Base-by-base conservation (phyloP, 2,329 filamentous ascomycete species). In the Penicillium polonicum region DNA sequence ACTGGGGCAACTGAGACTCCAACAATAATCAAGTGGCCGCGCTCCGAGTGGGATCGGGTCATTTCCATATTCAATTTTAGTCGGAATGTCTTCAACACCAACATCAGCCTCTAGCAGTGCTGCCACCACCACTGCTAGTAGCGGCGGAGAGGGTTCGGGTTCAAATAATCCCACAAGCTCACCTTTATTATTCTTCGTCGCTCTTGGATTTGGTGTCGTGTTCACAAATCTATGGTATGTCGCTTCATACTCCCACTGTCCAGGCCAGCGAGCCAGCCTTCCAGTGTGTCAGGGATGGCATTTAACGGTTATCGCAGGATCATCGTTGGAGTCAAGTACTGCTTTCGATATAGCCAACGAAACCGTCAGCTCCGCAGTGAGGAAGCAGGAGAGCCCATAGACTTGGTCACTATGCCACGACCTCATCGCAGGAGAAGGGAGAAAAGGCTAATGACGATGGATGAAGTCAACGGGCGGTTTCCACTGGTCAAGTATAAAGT, bases 371-470 rank as follows among this genome's bases (percentile, higher is more conserved):
- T 91, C 69, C 87, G 91, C 67, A 79, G 84, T 77, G 79, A 90
- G 64, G 90, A 92, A 68, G 90, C 92, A 65, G 89, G 90, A 72
- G 92, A 97, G 62, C 90, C 89, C 7, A 95, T 99, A 70, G 92
- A 92, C 61, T 80, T 99, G 63, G 85, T 92, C 58, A 84, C 88
- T 57, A 92, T 97, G 84, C 90, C 91, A 57, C 80, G 91, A 59
- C 88, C 91, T 50, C 92, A 94, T 73, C 86, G 94, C 57, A 85
- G 93, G 69, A 85, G 93, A 64, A 86, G 92, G 59, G 94, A 99
- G 76, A 99, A 99, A 86, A 99, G 97, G 75, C 77, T 99, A 66
- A 97, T 99, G 94, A 90, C 90, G 2, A 97, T 97, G 87, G 94
- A 99, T 61, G 94, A 99, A 77, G 94, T 99, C 62, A 97, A 99